Evolutionary conservation across 768 basidiomycete genomes (phyloP).

Genomic region (Tubosaeta brunneosetosa): DNA sequence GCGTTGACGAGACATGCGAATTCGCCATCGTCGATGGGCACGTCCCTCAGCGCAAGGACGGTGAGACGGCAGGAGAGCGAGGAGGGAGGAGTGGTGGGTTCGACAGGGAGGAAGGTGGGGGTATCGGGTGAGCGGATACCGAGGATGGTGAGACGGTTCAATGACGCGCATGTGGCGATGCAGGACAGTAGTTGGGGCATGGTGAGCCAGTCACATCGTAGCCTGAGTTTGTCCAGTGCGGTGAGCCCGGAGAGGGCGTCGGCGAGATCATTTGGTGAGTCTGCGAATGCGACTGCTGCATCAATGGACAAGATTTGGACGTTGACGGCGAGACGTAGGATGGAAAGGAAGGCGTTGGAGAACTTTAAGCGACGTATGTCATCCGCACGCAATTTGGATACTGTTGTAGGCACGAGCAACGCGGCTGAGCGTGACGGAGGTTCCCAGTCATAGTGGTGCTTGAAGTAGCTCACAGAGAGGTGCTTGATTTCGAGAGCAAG

Average conservation of each 20-base stretch:
- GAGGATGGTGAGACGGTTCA: constrained; percentile 3
- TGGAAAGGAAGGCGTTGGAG: not conserved
- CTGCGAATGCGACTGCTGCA: not conserved
- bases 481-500: constrained; percentile 6
- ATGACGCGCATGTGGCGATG: constrained; percentile 5
- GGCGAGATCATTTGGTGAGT: not conserved
- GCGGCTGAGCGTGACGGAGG: too few species aligned
- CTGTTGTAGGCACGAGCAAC: too few species aligned
- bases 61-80: constrained; percentile 1
- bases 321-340: constrained; percentile 1
- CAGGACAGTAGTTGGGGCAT: constrained; percentile 1
- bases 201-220: not conserved
- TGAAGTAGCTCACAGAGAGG: constrained; percentile 6
- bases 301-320: not conserved
- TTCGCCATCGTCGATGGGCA: constrained; percentile 9
- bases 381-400: too few species aligned
- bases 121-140: not conserved
- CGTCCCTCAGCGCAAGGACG: not conserved
- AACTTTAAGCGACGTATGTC: not conserved
- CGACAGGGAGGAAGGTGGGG: not conserved
- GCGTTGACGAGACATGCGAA: constrained; percentile 4
- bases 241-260: not conserved
- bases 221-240: not conserved
- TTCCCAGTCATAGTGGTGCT: constrained; percentile 5
- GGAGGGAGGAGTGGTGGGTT: not conserved